phyloP scores from a whole-genome alignment of 164 flowering plant genomes.

The Saururus chinensis region DNA sequence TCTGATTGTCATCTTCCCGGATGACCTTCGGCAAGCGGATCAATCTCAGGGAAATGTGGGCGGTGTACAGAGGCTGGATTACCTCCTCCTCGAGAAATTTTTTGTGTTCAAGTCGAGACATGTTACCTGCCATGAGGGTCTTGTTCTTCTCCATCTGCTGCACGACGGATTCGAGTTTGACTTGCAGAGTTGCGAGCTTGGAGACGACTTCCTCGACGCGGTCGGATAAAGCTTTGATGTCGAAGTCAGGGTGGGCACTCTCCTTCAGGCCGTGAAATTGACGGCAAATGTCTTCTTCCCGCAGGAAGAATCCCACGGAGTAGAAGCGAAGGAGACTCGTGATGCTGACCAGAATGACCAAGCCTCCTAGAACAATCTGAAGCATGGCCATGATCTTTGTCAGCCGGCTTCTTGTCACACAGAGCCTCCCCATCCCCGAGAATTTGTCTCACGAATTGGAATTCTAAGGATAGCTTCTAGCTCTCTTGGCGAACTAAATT shows the following conservation, averaged over 20 bases:
- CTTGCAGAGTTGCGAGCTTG: constrained; percentile 53
- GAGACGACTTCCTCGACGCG: constrained; percentile 59
- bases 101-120: constrained; percentile 41
- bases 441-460: too few relatives aligned
- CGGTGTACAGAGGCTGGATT: constrained; percentile 64
- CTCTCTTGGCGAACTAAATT: too few relatives aligned
- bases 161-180: constrained; percentile 49
- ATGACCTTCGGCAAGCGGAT: constrained; percentile 48
- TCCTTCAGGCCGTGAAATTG: constrained; percentile 39
- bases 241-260: constrained; percentile 29
- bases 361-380: constrained; percentile 59
- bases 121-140: constrained; percentile 13
- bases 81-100: constrained; percentile 56
- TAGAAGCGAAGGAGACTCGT: constrained; percentile 54
- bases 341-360: constrained; percentile 59
- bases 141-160: constrained; percentile 47
- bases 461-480: too few relatives aligned
- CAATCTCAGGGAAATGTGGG: constrained; percentile 69
- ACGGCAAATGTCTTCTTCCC: constrained; percentile 56
- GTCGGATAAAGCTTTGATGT: constrained; percentile 38
- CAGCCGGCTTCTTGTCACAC: constrained; percentile 41
- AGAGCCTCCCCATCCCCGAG: constrained; percentile 46
- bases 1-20: background rate
- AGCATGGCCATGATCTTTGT: constrained; percentile 41
- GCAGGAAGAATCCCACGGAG: constrained; percentile 64